A percentile compares a stretch with the other conserved stretches of the same genome.
Evolutionary conservation across 352 stramenopile species (phyloP).

Genomic region (Pythium apleroticum): DNA sequence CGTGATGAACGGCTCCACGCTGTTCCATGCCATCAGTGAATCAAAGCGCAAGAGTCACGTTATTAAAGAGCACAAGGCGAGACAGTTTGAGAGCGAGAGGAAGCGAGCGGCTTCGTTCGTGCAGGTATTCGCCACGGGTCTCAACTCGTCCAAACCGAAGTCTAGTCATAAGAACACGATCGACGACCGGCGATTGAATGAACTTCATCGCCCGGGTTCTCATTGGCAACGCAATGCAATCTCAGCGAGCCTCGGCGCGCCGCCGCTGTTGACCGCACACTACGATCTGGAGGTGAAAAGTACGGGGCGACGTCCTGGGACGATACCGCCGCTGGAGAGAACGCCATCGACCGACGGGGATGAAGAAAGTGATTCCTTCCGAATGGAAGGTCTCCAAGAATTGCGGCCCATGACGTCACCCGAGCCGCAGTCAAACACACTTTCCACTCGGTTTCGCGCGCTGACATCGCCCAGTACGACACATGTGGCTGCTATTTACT

Average conservation of each 20-base stretch:
- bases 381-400: neutral
- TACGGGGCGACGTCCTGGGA: neutral
- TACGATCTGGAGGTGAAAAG: conserved; percentile 27
- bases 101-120: conserved; percentile 36
- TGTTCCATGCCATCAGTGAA: conserved; percentile 45
- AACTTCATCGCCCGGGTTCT: neutral
- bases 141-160: conserved; percentile 8
- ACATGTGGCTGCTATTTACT: conserved; percentile 33
- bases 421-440: neutral
- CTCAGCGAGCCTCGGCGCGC: conserved; percentile 8
- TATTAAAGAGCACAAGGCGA: conserved; percentile 34
- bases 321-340: conserved; percentile 8
- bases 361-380: neutral
- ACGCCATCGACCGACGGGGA: neutral
- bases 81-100: conserved; percentile 35
- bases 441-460: neutral
- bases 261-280: conserved; percentile 34
- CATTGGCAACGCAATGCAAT: conserved; percentile 1
- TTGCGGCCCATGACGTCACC: conserved; percentile 16
- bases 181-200: neutral
- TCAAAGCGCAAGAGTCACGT: conserved; percentile 39
- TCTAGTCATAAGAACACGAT: neutral
- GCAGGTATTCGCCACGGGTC: conserved; percentile 30
- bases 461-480: conserved; percentile 2
- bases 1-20: conserved; percentile 35